phyloP scores from a whole-genome alignment of 2,329 filamentous ascomycete species.

The Colletotrichum sp. region DNA sequence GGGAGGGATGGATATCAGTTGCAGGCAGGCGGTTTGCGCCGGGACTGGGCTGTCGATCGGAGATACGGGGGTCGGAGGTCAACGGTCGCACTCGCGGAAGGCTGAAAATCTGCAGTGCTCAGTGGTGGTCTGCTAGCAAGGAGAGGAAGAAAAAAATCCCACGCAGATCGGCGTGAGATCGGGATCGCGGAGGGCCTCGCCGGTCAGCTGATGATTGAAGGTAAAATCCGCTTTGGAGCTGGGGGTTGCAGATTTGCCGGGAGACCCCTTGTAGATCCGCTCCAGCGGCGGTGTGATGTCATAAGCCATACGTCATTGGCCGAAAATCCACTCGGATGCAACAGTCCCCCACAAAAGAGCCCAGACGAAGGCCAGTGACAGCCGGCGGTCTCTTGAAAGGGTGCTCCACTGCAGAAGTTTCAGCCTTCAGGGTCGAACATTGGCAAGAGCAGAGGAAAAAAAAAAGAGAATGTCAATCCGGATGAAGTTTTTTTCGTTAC shows the following conservation, averaged over 20 bases:
- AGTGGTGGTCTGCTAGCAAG: not conserved
- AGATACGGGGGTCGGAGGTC: not conserved
- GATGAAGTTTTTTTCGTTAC: not conserved
- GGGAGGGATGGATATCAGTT: not conserved
- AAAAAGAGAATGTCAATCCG: constrained; percentile 10
- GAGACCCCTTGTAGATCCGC: not conserved
- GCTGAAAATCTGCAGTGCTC: not conserved
- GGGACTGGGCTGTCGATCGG: constrained; percentile 8
- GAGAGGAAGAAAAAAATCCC: not conserved
- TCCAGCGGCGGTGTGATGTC: constrained; percentile 19
- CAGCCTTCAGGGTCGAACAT: constrained; percentile 9
- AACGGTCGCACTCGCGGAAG: not conserved
- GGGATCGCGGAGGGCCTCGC: constrained; percentile 12
- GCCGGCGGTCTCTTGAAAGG: not conserved
- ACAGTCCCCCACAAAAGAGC: not conserved
- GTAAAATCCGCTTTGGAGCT: not conserved
- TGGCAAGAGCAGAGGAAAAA: not conserved
- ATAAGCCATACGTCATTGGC: constrained; percentile 17
- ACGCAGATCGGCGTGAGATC: constrained; percentile 12
- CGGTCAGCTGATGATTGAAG: constrained; percentile 5
- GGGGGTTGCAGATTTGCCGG: constrained; percentile 5
- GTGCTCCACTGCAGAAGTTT: constrained; percentile 18
- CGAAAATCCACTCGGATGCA: not conserved
- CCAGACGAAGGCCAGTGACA: not conserved
- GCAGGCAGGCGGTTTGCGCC: not conserved